Conservation (phyloP, 805 yeast species). For the Wickerhamomyces sydowiorum region DNA sequence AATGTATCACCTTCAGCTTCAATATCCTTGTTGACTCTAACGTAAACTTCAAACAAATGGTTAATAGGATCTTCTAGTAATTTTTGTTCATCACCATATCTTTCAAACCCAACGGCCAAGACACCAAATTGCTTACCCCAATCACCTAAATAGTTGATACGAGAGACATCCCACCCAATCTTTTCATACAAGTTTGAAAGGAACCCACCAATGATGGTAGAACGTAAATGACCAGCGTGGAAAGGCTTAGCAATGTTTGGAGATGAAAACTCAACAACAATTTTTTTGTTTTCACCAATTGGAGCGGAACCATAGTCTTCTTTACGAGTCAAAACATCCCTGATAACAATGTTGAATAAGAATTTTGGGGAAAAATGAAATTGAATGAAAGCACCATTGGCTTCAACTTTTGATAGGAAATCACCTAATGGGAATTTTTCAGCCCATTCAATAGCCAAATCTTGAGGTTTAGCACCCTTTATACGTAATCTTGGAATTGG, state of each 20-base stretch:
- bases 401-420: slow-evolving; percentile 62
- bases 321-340: slow-evolving; percentile 58
- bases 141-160: slow-evolving; percentile 95
- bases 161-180: slow-evolving; percentile 85
- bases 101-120: slow-evolving; percentile 85
- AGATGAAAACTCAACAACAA: slow-evolving; percentile 86
- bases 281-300: slow-evolving; percentile 63
- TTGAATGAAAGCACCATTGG: slow-evolving; percentile 89
- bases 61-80: slow-evolving; percentile 79
- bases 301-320: slow-evolving; percentile 68
- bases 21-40: slow-evolving; percentile 75
- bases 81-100: slow-evolving; percentile 74
- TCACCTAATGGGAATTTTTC: slow-evolving; percentile 67
- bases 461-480: slow-evolving; percentile 74
- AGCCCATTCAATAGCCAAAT: slow-evolving; percentile 73
- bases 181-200: slow-evolving; percentile 83
- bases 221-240: slow-evolving; percentile 98
- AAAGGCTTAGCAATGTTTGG: slow-evolving; percentile 99
- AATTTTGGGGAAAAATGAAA: slow-evolving; percentile 71
- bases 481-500: slow-evolving; percentile 92
- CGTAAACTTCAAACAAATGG: slow-evolving; percentile 93
- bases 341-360: slow-evolving; percentile 62
- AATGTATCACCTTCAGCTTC: slow-evolving; percentile 45
- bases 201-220: slow-evolving; percentile 97
- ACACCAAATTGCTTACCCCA: slow-evolving; percentile 99